phyloP scores from a whole-genome alignment of 169 alveolate genomes.

The Neospora caninum region DNA sequence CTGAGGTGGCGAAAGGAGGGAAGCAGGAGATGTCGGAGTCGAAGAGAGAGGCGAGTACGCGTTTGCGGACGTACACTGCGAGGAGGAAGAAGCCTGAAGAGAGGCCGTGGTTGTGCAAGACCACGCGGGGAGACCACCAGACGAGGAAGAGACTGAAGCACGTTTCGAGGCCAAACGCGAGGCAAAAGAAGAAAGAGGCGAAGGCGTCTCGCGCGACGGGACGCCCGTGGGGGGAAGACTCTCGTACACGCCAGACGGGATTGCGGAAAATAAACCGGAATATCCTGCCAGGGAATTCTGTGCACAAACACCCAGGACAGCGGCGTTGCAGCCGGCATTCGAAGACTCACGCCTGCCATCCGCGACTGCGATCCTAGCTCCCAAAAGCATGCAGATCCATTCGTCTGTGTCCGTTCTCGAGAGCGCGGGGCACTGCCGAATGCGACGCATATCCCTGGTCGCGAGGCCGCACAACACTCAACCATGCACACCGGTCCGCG shows the following conservation, averaged over 20 bases:
- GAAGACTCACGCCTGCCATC: no score
- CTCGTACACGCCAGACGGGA: neutral
- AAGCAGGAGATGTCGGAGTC: neutral
- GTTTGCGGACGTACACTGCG: neutral
- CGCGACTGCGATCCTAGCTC: no score
- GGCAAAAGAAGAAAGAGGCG: neutral
- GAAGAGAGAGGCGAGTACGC: slow-evolving; percentile 10
- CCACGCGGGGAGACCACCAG: neutral
- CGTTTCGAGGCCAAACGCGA: neutral
- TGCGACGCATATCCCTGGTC: no score
- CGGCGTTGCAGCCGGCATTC: no score
- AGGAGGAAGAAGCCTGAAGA: neutral
- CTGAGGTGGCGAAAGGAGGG: neutral
- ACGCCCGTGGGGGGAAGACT: neutral
- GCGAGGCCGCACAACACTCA: no score
- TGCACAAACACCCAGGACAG: no score
- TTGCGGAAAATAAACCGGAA: neutral
- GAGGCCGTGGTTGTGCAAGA: neutral
- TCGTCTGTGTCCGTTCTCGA: no score
- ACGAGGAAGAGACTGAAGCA: neutral
- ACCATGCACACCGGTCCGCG: no score
- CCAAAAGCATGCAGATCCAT: no score
- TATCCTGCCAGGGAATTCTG: neutral
- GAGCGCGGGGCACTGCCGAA: no score
- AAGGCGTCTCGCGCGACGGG: neutral